Evolutionary conservation across 2,329 filamentous ascomycete species (phyloP).

Genomic region (Teratosphaeria gauchensis): DNA sequence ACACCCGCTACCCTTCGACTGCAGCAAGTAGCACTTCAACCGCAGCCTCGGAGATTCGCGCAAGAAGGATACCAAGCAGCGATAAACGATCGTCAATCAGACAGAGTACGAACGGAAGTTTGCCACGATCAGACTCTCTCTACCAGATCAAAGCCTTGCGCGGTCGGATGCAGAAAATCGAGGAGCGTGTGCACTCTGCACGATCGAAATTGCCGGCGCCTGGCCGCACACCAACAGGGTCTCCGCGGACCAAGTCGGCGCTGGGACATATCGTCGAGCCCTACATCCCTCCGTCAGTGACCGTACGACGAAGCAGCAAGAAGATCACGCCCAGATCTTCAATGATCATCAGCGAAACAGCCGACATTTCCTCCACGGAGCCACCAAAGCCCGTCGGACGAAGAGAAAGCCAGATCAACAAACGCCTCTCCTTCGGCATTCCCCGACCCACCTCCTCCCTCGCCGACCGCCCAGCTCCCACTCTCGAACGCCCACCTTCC

Average conservation of each 20-base stretch:
- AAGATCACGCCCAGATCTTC: conserved; percentile 39
- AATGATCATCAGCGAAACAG: neutral
- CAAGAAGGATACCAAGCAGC: conserved; percentile 32
- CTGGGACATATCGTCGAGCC: conserved; percentile 18
- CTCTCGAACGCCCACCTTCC: conserved; percentile 15
- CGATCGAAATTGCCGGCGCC: conserved; percentile 86
- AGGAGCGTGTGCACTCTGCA: conserved; percentile 83
- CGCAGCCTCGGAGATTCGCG: conserved; percentile 14
- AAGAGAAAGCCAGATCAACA: conserved; percentile 24
- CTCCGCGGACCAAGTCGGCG: conserved; percentile 48
- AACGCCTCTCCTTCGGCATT: conserved; percentile 43
- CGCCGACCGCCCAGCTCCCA: conserved; percentile 13
- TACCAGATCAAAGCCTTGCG: conserved; percentile 89
- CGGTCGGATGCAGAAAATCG: conserved; percentile 92
- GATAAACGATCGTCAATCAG: conserved; percentile 31
- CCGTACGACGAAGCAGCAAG: conserved; percentile 57
- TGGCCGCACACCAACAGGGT: conserved; percentile 67
- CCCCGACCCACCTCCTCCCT: conserved; percentile 20
- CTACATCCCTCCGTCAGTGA: conserved; percentile 46
- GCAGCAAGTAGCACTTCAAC: conserved; percentile 17
- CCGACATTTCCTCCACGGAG: neutral
- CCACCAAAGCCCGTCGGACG: neutral
- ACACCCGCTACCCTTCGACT: conserved; percentile 51
- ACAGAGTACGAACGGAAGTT: conserved; percentile 21
- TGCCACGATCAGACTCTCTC: conserved; percentile 61